phyloP scores from a whole-genome alignment of 257 asterid genomes.

The Solanum piurae region DNA sequence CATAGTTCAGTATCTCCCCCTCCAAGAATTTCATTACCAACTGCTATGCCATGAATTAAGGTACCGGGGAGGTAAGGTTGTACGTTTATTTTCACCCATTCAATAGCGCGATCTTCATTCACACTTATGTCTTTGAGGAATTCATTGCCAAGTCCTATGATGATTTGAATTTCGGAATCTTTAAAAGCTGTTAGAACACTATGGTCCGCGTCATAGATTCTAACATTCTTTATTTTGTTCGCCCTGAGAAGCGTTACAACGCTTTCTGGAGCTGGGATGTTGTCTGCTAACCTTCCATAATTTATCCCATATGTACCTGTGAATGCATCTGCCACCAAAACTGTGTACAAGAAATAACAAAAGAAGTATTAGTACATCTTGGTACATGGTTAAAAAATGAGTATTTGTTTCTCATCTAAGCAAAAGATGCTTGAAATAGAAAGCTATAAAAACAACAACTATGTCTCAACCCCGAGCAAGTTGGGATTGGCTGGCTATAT shows the following conservation, averaged over 20 bases:
- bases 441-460: not conserved
- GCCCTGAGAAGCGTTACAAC: slow-evolving; percentile 70
- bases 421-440: not conserved
- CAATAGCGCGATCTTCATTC: slow-evolving; percentile 38
- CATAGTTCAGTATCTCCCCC: slow-evolving; percentile 34
- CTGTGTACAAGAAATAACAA: slow-evolving; percentile 5
- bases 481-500: not conserved
- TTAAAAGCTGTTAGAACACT: slow-evolving; percentile 39
- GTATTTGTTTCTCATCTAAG: not conserved
- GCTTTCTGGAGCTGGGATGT: slow-evolving; percentile 62
- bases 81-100: slow-evolving; percentile 60
- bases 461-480: not conserved
- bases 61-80: slow-evolving; percentile 52
- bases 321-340: slow-evolving; percentile 34
- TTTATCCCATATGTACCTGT: slow-evolving; percentile 77
- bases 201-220: slow-evolving; percentile 64
- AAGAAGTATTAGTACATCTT: not conserved
- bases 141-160: slow-evolving; percentile 56
- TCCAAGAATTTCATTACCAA: slow-evolving; percentile 75
- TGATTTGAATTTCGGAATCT: slow-evolving; percentile 51
- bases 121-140: slow-evolving; percentile 38
- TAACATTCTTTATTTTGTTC: slow-evolving; percentile 49
- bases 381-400: not conserved
- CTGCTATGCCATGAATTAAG: slow-evolving; percentile 55
- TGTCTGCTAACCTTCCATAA: slow-evolving; percentile 66